Evolutionary conservation across 257 asterid species (phyloP).

Genomic region (Solanum lycopersicoides): DNA sequence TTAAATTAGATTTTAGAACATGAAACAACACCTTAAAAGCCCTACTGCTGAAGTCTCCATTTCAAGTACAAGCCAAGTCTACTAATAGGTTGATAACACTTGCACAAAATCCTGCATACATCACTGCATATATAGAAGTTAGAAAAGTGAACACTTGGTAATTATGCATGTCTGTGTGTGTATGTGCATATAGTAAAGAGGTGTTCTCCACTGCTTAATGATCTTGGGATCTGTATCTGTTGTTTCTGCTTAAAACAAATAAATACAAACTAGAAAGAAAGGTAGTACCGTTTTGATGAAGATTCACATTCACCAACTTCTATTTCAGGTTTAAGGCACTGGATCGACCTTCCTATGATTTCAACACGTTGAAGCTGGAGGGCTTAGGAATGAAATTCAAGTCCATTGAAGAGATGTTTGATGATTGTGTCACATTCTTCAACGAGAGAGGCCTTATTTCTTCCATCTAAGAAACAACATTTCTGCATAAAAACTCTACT

Average conservation of each 20-base stretch:
- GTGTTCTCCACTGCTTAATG: not conserved
- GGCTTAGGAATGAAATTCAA: slow-evolving; percentile 54
- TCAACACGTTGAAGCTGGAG: slow-evolving; percentile 43
- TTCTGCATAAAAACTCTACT: not conserved
- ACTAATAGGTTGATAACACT: not conserved
- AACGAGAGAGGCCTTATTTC: slow-evolving; percentile 46
- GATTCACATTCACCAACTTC: not conserved
- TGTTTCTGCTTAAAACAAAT: not conserved
- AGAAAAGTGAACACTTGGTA: not conserved
- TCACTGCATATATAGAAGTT: not conserved
- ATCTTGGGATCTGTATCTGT: not conserved
- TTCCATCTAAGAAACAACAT: not conserved
- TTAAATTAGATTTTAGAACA: not conserved
- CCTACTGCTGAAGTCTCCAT: not conserved
- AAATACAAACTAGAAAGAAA: not conserved
- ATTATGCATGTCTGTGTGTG: not conserved
- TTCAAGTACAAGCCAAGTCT: not conserved
- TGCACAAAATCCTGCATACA: not conserved
- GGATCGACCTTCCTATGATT: slow-evolving; percentile 51
- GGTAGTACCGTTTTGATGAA: not conserved
- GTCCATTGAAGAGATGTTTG: slow-evolving; percentile 72
- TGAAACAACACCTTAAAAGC: not conserved
- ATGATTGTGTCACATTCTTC: slow-evolving; percentile 55
- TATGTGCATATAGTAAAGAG: not conserved
- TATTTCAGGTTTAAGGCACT: slow-evolving; percentile 46